Evolutionary conservation across 2,329 filamentous ascomycete genomes (phyloP).

Genomic region (Aureobasidium sp.): DNA sequence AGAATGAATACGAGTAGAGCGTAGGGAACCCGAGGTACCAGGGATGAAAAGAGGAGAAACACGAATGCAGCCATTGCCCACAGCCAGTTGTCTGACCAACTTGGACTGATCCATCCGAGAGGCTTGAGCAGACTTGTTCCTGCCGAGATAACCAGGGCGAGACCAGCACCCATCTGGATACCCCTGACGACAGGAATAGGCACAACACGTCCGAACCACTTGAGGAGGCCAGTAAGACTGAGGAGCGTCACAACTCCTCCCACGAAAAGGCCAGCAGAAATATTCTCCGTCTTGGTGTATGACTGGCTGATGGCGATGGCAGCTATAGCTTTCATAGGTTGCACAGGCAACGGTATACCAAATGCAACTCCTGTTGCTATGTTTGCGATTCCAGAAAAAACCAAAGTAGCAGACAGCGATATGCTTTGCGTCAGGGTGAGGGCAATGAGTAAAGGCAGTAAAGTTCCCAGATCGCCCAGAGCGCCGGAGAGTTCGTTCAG

Average conservation of each 20-base stretch:
- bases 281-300: slow-evolving; percentile 59
- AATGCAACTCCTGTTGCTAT: slow-evolving; percentile 73
- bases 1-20: slow-evolving; percentile 63
- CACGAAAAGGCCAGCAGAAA: slow-evolving; percentile 78
- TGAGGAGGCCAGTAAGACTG: slow-evolving; percentile 69
- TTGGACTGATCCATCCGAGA: slow-evolving; percentile 58
- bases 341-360: slow-evolving; percentile 82
- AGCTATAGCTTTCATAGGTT: slow-evolving; percentile 86
- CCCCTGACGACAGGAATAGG: slow-evolving; percentile 87
- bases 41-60: slow-evolving; percentile 58
- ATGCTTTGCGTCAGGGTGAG: slow-evolving; percentile 71
- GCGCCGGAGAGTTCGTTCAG: slow-evolving; percentile 79
- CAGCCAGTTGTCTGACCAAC: slow-evolving; percentile 65
- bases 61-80: slow-evolving; percentile 70
- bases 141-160: slow-evolving; percentile 72
- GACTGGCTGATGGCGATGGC: slow-evolving; percentile 70
- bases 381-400: slow-evolving; percentile 85
- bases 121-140: slow-evolving; percentile 58
- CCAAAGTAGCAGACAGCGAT: slow-evolving; percentile 70
- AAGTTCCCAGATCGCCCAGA: slow-evolving; percentile 79
- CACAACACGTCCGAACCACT: slow-evolving; percentile 62
- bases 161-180: slow-evolving; percentile 85
- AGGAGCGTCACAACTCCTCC: slow-evolving; percentile 64
- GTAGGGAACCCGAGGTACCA: slow-evolving; percentile 62
- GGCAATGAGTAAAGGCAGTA: slow-evolving; percentile 81